These are phyloP conservation scores for Galerina marginata DNA, from an alignment of 768 basidiomycete species.

Conservation along the genomic window DNA sequence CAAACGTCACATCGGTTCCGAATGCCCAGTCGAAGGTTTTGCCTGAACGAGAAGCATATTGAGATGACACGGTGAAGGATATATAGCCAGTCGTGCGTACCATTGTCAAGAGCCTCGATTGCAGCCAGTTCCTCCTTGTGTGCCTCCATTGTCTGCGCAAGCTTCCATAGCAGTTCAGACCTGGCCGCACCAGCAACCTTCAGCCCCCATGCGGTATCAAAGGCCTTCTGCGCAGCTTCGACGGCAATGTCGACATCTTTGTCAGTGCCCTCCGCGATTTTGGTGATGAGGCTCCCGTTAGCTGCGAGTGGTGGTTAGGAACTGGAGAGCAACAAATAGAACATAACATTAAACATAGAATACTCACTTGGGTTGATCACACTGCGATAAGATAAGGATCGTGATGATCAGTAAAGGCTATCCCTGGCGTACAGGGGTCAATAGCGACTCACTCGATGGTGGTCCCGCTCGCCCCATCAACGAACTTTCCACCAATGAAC, in stretches of 20 bases:
- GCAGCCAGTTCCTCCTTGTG: conserved; percentile 71
- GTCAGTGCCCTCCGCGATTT: conserved; percentile 61
- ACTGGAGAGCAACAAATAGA: conserved; percentile 10
- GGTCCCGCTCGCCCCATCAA: conserved; percentile 57
- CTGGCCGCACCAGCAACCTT: conserved; percentile 58
- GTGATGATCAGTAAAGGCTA: background rate
- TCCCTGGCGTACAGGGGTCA: conserved; percentile 4
- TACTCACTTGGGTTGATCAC: conserved; percentile 60
- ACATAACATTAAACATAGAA: background rate
- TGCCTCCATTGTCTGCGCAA: conserved; percentile 68
- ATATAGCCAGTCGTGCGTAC: conserved; percentile 59
- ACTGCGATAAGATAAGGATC: conserved; percentile 43
- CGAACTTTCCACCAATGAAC: conserved; percentile 74
- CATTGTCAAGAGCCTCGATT: conserved; percentile 74
- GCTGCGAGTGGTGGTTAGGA: conserved; percentile 43
- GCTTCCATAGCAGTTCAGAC: conserved; percentile 60
- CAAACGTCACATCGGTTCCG: conserved; percentile 50
- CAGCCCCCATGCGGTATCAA: conserved; percentile 71
- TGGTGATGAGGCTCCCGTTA: conserved; percentile 65
- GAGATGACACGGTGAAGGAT: conserved; percentile 27
- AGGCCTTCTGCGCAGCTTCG: conserved; percentile 60
- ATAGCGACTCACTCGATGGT: conserved; percentile 67
- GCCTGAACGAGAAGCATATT: conserved; percentile 35
- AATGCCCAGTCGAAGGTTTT: conserved; percentile 59
- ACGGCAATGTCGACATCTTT: conserved; percentile 84